Base-by-base conservation (phyloP, 2,329 filamentous ascomycete species). In the Rosellinia necatrix region DNA sequence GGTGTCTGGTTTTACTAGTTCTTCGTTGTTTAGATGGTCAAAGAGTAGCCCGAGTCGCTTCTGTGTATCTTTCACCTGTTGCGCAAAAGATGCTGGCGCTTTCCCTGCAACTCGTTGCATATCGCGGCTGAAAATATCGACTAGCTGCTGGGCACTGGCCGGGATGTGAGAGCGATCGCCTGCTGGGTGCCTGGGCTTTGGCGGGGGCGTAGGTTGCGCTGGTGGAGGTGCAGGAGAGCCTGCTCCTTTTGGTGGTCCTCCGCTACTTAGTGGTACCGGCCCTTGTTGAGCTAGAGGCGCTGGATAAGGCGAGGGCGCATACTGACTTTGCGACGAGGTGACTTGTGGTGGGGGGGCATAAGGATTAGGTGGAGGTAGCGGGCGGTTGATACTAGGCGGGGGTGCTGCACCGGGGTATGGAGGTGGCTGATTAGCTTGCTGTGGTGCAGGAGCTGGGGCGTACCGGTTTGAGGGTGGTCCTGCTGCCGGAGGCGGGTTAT, bases 21-120 rank as follows among this genome's bases (percentile, higher is more conserved):
- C 92, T 69, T 92, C 89, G 64, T 97, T 97, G 81, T 97, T 99
- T 42, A 99, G 80, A 72, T 97, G 92, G 70, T 99, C 93, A 71
- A 97, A 97, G n/a, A 99, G 79, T 46, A 97, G 87, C 67, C 90
- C 90, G 56, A 99, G 81, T 24, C 94, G 87, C 76, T 96, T 96
- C 72, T 96, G 91, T 2, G 92, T 94, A 71, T 97, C 94, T 67
- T 91, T 90, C 17, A 99, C 92, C 71, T 97, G 92, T 12, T 87
- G 82, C 61, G 90, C 88, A 76, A 94, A 97, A 13, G 88, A 87
- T n/a, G 88, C 79, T 15, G 94, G 94, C 0, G 94, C 94, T 64
- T 91, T 89, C 27, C 86, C 77, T 57, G 92, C 92, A 52, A 99
- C 90, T 29, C 92, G 89, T 66, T 93, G 87, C 85, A 97, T 92